phyloP scores from a whole-genome alignment of 129 eudicot species.

The Lactuca saligna region DNA sequence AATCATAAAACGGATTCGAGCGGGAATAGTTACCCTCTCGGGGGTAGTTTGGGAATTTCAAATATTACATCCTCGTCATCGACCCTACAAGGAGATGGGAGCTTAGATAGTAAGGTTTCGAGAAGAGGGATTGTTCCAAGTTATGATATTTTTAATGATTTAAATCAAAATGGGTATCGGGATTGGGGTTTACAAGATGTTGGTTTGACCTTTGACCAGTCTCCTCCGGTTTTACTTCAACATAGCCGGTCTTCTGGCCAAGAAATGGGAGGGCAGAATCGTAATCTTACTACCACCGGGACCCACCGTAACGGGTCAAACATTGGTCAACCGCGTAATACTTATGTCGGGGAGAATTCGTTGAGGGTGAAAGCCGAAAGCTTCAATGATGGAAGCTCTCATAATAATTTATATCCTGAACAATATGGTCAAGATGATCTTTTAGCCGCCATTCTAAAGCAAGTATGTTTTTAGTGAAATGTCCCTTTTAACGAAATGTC shows the following conservation, averaged over 20 bases:
- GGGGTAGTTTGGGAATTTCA: slow-evolving; percentile 50
- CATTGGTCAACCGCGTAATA: slow-evolving; percentile 45
- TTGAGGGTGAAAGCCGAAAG: slow-evolving; percentile 63
- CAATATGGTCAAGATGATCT: slow-evolving; percentile 83
- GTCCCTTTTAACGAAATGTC: slow-evolving; percentile 1
- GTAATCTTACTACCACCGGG: slow-evolving; percentile 28
- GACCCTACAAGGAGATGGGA: slow-evolving; percentile 43
- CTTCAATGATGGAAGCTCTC: slow-evolving; percentile 43
- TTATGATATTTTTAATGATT: slow-evolving; percentile 57
- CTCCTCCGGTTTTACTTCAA: slow-evolving; percentile 41
- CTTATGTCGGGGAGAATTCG: slow-evolving; percentile 36
- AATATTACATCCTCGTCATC: slow-evolving; percentile 30
- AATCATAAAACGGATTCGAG: slow-evolving; percentile 49
- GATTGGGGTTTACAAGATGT: slow-evolving; percentile 75
- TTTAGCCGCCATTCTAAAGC: slow-evolving; percentile 75
- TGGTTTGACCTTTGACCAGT: slow-evolving; percentile 43
- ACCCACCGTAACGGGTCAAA: slow-evolving; percentile 32
- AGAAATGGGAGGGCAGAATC: slow-evolving; percentile 36
- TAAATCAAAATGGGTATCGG: slow-evolving; percentile 51
- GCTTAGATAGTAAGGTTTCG: slow-evolving; percentile 44
- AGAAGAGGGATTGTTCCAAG: slow-evolving; percentile 46
- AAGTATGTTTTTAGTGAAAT: slow-evolving; percentile 39
- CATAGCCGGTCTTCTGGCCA: slow-evolving; percentile 41
- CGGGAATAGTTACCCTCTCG: slow-evolving; percentile 27
- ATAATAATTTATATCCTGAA: slow-evolving; percentile 36